Percentiles rank a stretch among this genome's conserved stretches.
These are phyloP conservation scores for Ascochyta lentis DNA, from an alignment of 2,329 filamentous ascomycete species.

Conservation along the genomic window DNA sequence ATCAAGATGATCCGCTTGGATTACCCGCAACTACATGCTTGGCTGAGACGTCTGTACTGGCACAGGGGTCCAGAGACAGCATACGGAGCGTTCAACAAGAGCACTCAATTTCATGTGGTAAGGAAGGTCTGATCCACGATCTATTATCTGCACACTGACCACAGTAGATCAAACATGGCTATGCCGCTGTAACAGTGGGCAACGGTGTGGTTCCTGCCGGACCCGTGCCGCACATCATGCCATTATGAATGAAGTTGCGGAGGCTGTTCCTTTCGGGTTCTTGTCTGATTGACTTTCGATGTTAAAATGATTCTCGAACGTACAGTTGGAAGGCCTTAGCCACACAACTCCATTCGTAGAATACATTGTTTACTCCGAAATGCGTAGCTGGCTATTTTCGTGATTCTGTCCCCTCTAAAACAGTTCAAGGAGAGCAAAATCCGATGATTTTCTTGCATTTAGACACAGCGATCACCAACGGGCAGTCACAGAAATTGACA, in stretches of 20 bases:
- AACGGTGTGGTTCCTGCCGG: slow-evolving; percentile 34
- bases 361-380: no score
- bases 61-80: slow-evolving; percentile 50
- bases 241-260: slow-evolving; percentile 18
- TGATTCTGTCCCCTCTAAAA: no score
- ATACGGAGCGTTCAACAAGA: slow-evolving; percentile 39
- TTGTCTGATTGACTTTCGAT: no score
- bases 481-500: no score
- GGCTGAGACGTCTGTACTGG: slow-evolving; percentile 88
- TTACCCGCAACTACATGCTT: slow-evolving; percentile 79
- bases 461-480: no score
- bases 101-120: slow-evolving; percentile 38
- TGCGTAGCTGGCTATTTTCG: no score
- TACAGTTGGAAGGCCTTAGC: no score
- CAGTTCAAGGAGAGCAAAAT: no score
- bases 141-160: background rate
- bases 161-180: slow-evolving; percentile 39
- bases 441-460: no score
- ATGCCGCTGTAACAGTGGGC: slow-evolving; percentile 31
- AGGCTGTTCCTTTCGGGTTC: no score
- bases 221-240: slow-evolving; percentile 31
- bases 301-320: no score
- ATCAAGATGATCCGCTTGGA: slow-evolving; percentile 82
- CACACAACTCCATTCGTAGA: no score
- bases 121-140: background rate